These are phyloP conservation scores for Coniochaeta sp. DNA, from an alignment of 2,329 filamentous ascomycete species.

Conservation along the genomic window DNA sequence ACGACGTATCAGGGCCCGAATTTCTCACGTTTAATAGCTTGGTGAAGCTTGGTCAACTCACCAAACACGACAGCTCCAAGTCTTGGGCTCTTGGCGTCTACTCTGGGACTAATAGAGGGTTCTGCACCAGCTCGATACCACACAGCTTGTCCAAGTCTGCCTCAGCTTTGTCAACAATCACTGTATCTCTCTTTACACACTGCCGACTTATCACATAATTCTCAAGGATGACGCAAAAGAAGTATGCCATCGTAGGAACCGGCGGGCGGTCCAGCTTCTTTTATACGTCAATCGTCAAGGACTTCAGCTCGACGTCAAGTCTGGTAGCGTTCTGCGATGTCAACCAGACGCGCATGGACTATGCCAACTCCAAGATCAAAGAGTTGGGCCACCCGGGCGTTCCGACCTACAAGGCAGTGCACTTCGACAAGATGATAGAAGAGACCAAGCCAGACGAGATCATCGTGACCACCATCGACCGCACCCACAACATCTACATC, in stretches of 20 bases:
- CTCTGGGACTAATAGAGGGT: not conserved
- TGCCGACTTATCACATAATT: not conserved
- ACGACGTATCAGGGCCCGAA: not conserved
- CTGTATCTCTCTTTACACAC: not conserved
- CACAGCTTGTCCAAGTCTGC: too few relatives aligned
- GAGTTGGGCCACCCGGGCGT: conserved; percentile 37
- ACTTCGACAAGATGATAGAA: conserved; percentile 51
- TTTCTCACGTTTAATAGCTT: not conserved
- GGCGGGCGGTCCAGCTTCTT: conserved; percentile 54
- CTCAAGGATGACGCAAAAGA: not conserved
- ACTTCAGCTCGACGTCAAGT: conserved; percentile 40
- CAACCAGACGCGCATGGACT: conserved; percentile 52
- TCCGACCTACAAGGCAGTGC: conserved; percentile 44
- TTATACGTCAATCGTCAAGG: conserved; percentile 48
- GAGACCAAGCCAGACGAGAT: conserved; percentile 52
- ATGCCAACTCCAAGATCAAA: conserved; percentile 42
- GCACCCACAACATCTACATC: conserved; percentile 54
- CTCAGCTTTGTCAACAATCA: not conserved
- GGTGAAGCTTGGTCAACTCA: not conserved
- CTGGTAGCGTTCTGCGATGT: conserved; percentile 53
- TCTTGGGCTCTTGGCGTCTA: not conserved
- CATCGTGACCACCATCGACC: conserved; percentile 57
- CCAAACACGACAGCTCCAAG: not conserved
- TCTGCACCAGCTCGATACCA: not conserved
- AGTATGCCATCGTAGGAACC: conserved; percentile 50